phyloP scores from a whole-genome alignment of 805 yeast genomes.

The Starmerella ratchasimensis region DNA sequence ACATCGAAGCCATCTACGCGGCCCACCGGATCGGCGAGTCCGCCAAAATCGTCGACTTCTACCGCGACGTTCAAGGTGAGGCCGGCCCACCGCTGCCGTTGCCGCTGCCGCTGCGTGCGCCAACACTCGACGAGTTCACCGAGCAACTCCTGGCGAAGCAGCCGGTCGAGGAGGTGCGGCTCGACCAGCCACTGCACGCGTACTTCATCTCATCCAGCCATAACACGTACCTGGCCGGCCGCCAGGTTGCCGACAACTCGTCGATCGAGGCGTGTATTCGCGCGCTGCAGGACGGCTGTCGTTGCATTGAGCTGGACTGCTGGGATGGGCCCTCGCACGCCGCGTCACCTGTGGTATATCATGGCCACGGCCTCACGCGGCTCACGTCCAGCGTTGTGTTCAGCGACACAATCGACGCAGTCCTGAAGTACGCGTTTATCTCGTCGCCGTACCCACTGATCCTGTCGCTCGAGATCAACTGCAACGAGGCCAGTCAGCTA shows the following conservation, averaged over 20 bases:
- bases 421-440: slow-evolving; percentile 79
- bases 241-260: slow-evolving; percentile 76
- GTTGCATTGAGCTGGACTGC: slow-evolving; percentile 87
- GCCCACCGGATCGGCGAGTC: slow-evolving; percentile 20
- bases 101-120: slow-evolving; percentile 9
- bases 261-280: slow-evolving; percentile 82
- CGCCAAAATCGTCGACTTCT: slow-evolving; percentile 9
- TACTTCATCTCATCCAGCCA: slow-evolving; percentile 89
- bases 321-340: slow-evolving; percentile 69
- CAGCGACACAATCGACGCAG: slow-evolving; percentile 51
- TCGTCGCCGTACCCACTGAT: slow-evolving; percentile 76
- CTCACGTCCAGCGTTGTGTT: slow-evolving; percentile 64
- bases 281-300: slow-evolving; percentile 80
- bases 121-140: slow-evolving; percentile 27
- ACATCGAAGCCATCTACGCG: slow-evolving; percentile 41
- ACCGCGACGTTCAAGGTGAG: slow-evolving; percentile 10
- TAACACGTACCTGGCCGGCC: slow-evolving; percentile 78
- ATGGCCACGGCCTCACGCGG: slow-evolving; percentile 48
- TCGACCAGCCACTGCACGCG: slow-evolving; percentile 58
- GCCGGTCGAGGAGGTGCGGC: slow-evolving; percentile 5
- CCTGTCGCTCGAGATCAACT: slow-evolving; percentile 72
- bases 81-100: slow-evolving; percentile 2
- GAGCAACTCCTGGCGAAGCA: slow-evolving; percentile 26
- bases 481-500: slow-evolving; percentile 55
- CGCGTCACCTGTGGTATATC: slow-evolving; percentile 65